These are phyloP conservation scores for Geotrichum cucujoidarum DNA, from an alignment of 1,139 yeast species.

Conservation along the genomic window DNA sequence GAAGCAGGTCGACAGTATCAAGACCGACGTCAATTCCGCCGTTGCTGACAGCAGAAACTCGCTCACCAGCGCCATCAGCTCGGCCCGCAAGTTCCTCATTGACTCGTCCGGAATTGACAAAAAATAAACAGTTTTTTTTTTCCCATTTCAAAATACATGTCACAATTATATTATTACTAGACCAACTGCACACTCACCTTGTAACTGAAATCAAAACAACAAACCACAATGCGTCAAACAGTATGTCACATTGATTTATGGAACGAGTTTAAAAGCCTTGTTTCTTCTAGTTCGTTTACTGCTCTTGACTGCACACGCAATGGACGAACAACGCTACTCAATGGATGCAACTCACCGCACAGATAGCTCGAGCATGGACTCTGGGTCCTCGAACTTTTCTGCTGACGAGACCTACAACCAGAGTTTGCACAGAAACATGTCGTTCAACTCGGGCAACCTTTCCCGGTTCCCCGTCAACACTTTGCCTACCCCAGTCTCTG, in stretches of 20 bases:
- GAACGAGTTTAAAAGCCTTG: too few relatives aligned
- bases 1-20: conserved; percentile 46
- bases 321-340: too few relatives aligned
- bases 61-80: conserved; percentile 41
- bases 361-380: too few relatives aligned
- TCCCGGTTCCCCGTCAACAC: conserved; percentile 7
- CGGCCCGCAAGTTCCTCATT: conserved; percentile 47
- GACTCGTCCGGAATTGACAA: conserved; percentile 49
- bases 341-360: too few relatives aligned
- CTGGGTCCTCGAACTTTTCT: too few relatives aligned
- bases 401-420: too few relatives aligned
- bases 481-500: conserved; percentile 1
- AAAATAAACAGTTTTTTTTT: too few relatives aligned
- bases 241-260: too few relatives aligned
- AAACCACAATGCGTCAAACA: too few relatives aligned
- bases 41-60: conserved; percentile 35
- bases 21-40: conserved; percentile 43
- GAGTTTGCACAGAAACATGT: background rate
- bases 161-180: background rate
- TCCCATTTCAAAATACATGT: background rate
- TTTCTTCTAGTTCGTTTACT: too few relatives aligned
- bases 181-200: background rate
- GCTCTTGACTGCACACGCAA: too few relatives aligned
- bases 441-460: conserved; percentile 9
- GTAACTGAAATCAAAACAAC: too few relatives aligned